Percentiles rank a stretch among this genome's conserved stretches.
Evolutionary conservation across 2,329 filamentous ascomycete species (phyloP).

Genomic region (Orbilia quercus): DNA sequence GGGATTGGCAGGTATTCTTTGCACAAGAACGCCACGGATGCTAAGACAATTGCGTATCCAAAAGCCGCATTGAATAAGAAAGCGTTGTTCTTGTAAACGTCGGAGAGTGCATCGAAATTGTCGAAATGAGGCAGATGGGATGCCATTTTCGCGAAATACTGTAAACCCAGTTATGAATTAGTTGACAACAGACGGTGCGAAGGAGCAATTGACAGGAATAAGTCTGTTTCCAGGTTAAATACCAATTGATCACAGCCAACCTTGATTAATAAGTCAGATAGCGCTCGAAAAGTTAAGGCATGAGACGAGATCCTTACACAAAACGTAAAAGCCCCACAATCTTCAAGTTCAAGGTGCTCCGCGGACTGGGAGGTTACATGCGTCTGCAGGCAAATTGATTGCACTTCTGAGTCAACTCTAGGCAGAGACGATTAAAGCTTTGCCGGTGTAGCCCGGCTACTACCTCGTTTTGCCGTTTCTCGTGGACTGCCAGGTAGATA

Average conservation of each 20-base stretch:
- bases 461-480: background rate
- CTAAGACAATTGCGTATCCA: conserved; percentile 30
- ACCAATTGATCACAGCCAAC: background rate
- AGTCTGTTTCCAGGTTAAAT: background rate
- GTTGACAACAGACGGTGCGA: too few relatives aligned
- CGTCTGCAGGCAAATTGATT: background rate
- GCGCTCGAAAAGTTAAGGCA: background rate
- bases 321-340: background rate
- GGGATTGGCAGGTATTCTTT: conserved; percentile 41
- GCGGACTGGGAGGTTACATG: too few relatives aligned
- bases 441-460: conserved; percentile 1
- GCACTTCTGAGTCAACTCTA: background rate
- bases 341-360: background rate
- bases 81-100: conserved; percentile 38
- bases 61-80: conserved; percentile 27
- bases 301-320: background rate
- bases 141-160: conserved; percentile 32
- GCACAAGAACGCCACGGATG: conserved; percentile 34
- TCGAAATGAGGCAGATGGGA: conserved; percentile 41
- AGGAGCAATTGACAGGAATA: too few relatives aligned
- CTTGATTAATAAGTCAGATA: background rate
- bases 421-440: background rate
- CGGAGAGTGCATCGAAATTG: conserved; percentile 34
- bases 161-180: too few relatives aligned
- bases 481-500: background rate